Base-by-base conservation (phyloP, 2,329 filamentous ascomycete genomes). In the Scortechinia acanthostroma region DNA sequence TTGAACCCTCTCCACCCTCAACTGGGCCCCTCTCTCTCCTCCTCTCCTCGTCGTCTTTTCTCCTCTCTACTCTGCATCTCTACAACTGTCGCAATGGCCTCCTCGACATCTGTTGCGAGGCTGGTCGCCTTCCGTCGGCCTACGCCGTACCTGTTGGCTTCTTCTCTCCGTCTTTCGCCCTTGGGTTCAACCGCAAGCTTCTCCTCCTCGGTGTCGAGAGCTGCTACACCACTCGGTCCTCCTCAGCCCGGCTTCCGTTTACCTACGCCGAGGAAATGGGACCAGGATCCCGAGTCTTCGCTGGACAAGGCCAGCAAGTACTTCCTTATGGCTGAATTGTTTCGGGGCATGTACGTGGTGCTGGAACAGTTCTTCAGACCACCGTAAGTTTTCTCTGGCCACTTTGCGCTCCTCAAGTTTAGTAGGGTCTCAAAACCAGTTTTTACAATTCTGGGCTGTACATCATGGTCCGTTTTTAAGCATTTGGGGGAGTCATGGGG, bases 361-460 rank as follows among this genome's bases (percentile, higher is more conserved):
- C 64, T 98, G 62, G 93, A 98, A 78, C 91, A 98, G 74, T 98
- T 86, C 79, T 97, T 98, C 76, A 77, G 93, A 66, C 89, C 91
- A 70, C 91, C 93, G 87, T 97, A 77, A 77, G 90, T 90, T 42
- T 16, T 50, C 45, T 35, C 40, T 40, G n/a, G n/a, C n/a, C n/a
- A 40, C 22, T 42, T 48, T 28, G 16, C 20, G 13, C 35, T 42
- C 4, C 10, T n/a, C n/a, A n/a, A n/a, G n/a, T n/a, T n/a, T 43
- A 42, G 30, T 33, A 15, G 30, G 44, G 44, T 15, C 42, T 44
- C n/a, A 35, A 25, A 25, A 45, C 22, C 4, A 43, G 3, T 35
- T 16, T 42, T n/a, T 17, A 5, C 43, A n/a, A 14, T 22, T 16
- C n/a, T 45, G n/a, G 42, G 15, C 16, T 45, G 13, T 40, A 5